Evolutionary conservation across 495 filamentous ascomycete species (phyloP).

Genomic region (Glutinoglossum americanum): DNA sequence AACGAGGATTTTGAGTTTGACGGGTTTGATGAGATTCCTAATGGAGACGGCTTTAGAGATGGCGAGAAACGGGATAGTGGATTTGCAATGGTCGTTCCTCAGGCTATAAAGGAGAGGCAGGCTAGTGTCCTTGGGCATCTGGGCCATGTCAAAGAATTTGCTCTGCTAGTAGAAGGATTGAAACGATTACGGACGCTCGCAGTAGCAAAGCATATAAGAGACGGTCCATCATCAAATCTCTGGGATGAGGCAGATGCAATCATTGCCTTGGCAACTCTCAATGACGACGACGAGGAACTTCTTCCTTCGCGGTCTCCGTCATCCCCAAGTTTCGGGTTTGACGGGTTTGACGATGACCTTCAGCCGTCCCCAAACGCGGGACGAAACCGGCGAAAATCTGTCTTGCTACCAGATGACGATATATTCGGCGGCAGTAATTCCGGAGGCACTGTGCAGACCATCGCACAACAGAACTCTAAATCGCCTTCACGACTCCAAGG

Average conservation of each 20-base stretch:
- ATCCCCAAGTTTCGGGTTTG: conserved; percentile 29
- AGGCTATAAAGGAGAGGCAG: conserved; percentile 65
- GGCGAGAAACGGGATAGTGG: conserved; percentile 14
- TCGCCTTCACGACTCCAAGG: conserved; percentile 4
- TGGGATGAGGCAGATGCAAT: conserved; percentile 82
- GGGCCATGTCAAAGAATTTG: conserved; percentile 69
- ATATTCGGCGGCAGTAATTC: conserved; percentile 26
- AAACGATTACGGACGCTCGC: conserved; percentile 45
- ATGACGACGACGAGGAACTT: conserved; percentile 37
- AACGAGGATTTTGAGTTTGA: conserved; percentile 69
- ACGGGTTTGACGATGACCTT: conserved; percentile 39
- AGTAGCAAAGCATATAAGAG: conserved; percentile 39
- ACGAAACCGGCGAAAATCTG: conserved; percentile 23
- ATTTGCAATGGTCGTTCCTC: conserved; percentile 51
- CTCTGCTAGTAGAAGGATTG: conserved; percentile 58
- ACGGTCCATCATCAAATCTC: conserved; percentile 36
- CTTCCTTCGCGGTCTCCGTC: conserved; percentile 29
- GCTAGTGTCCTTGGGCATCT: conserved; percentile 70
- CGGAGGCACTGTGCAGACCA: neutral
- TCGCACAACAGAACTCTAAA: neutral
- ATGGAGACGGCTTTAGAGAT: conserved; percentile 18
- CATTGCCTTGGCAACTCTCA: conserved; percentile 63
- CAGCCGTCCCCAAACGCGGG: conserved; percentile 13
- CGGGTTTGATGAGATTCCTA: conserved; percentile 22
- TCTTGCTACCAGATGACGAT: conserved; percentile 40